Base-by-base conservation (phyloP, 139 green algal genomes). In the Chlamydomonas sphaeroides region DNA sequence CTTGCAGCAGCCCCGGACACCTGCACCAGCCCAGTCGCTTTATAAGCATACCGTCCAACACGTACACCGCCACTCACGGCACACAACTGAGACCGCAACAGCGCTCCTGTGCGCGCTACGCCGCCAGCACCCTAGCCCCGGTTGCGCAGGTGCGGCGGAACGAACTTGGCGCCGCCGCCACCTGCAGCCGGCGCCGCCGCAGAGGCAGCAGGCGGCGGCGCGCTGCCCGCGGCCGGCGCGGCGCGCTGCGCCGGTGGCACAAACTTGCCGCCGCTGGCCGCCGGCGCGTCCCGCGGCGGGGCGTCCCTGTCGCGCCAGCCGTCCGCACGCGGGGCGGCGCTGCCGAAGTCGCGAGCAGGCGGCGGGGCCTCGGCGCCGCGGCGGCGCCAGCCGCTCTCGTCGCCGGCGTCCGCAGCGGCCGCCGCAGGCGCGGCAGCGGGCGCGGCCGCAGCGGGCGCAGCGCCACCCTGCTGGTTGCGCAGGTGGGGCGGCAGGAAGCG, bases 201-300 rank as follows among this genome's bases (percentile, higher is more conserved):
- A 53, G 39, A n/a, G n/a, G 72, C 57, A 5, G 74, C 39, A 14
- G 75, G 75, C 5, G 75, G 75, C 11, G 75, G 75, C 23, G 75
- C 75, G 4, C 61, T 36, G 8, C 75, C 75, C 7, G 75, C 39
- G 2, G 75, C 28, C 41, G 75, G 61, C n/a, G 75, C 56, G 0
- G 45, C 77, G 18, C 82, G 82, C 75, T 84, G 61, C 2, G 73
- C 68, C 33, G 84, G 67, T 4, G 84, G 84, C 6, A 88, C 62
- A n/a, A 88, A 88, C 76, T 88, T 88, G 30, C 53, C 59, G 8
- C 36, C 51, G 33, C 53, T 51, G 5, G 70, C 78, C n/a, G 78
- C n/a, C 28, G 77, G 20, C 17, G 39, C 53, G 62, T 61, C 67
- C 2, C 59, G 70, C 4, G 79, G 62, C 20, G 76, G 76, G 51